Percentiles rank a stretch among this genome's conserved stretches.
Evolutionary conservation across 768 basidiomycete species (phyloP).

Genomic region (Russula compacta): DNA sequence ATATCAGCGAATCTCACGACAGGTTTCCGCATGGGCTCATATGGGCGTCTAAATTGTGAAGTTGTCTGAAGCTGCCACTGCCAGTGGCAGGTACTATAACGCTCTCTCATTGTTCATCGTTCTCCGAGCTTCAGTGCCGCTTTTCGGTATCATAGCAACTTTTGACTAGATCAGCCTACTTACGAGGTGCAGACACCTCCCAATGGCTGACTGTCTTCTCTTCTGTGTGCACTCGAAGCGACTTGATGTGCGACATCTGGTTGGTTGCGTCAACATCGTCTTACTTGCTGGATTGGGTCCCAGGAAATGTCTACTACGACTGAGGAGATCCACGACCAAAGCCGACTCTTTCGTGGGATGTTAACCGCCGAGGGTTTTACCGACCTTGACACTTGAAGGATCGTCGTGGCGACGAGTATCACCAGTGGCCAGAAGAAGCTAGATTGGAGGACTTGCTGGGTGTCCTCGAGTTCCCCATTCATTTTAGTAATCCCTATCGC

Average conservation of each 20-base stretch:
- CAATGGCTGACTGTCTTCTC: not conserved
- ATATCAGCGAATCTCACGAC: not conserved
- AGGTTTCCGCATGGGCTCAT: not conserved
- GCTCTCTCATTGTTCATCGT: not conserved
- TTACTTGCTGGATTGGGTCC: not conserved
- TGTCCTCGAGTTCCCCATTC: slow-evolving; percentile 3
- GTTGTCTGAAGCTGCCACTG: too few relatives aligned
- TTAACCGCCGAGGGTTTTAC: slow-evolving; percentile 1
- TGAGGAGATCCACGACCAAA: not conserved
- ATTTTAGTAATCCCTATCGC: not conserved
- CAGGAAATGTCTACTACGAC: slow-evolving; percentile 3
- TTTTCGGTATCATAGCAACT: not conserved
- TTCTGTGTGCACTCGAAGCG: not conserved
- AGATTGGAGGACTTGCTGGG: slow-evolving; percentile 3
- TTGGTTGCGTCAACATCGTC: not conserved
- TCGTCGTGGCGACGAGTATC: not conserved
- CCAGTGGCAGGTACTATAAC: too few relatives aligned
- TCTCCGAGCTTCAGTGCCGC: not conserved
- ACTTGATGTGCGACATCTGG: not conserved
- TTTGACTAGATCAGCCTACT: not conserved
- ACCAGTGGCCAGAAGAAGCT: slow-evolving; percentile 8
- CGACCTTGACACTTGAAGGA: not conserved
- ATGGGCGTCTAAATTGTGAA: too few relatives aligned
- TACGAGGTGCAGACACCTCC: too few relatives aligned
- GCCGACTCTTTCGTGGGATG: not conserved